Conservation (phyloP, 768 basidiomycete species). For the Lactarius sanguifluus region DNA sequence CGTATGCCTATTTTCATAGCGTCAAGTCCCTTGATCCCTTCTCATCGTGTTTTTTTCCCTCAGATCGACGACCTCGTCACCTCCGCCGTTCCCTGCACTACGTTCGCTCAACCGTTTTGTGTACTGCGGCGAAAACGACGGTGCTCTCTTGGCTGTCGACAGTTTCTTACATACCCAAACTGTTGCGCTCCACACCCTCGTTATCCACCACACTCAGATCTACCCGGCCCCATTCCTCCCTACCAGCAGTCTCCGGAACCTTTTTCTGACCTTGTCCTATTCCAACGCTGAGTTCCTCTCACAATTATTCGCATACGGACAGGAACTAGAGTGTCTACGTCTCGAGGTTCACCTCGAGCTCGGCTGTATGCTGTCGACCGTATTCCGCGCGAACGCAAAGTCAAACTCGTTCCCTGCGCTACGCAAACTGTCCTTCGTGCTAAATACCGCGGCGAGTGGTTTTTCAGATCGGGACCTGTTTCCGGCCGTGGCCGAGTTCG, state of each 20-base stretch:
- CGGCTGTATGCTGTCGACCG: constrained; percentile 39
- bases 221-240: constrained; percentile 56
- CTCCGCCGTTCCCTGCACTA: constrained; percentile 8
- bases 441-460: constrained; percentile 32
- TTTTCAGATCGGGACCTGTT: constrained; percentile 61
- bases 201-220: constrained; percentile 23
- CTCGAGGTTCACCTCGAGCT: constrained; percentile 50
- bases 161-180: constrained; percentile 40
- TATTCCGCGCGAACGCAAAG: constrained; percentile 45
- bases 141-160: constrained; percentile 43
- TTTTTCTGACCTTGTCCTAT: constrained; percentile 57
- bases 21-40: background rate
- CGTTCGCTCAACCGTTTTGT: constrained; percentile 39
- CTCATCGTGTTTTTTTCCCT: background rate
- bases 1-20: constrained; percentile 38
- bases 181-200: constrained; percentile 23
- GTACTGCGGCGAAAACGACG: constrained; percentile 35
- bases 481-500: constrained; percentile 65
- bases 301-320: constrained; percentile 59
- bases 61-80: constrained; percentile 9
- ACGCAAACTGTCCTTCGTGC: constrained; percentile 56
- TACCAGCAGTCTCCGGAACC: constrained; percentile 61
- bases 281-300: constrained; percentile 50
- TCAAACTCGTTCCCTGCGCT: constrained; percentile 55
- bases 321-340: constrained; percentile 61